phyloP scores from a whole-genome alignment of 192 early-diverging fungal genomes.

The Pilobolus umbonatus region DNA sequence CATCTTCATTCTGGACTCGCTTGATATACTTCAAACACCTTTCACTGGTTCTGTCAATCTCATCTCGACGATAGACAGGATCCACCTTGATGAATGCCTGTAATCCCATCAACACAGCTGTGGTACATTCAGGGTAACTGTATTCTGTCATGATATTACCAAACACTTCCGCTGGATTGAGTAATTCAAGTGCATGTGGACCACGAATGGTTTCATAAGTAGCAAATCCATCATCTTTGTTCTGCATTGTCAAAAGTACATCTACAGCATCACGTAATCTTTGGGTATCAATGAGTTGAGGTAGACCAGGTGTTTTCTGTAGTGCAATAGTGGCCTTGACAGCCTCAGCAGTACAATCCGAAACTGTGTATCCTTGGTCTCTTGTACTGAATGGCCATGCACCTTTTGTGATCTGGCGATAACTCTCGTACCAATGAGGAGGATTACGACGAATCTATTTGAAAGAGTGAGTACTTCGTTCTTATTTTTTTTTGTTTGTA shows the following conservation, averaged over 20 bases:
- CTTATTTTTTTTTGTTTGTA: background rate
- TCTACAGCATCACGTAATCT: constrained; percentile 86
- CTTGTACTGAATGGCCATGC: constrained; percentile 97
- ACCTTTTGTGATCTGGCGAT: constrained; percentile 81
- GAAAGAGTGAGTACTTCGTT: background rate
- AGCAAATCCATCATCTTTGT: constrained; percentile 87
- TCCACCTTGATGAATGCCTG: constrained; percentile 66
- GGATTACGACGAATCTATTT: constrained; percentile 68
- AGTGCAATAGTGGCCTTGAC: constrained; percentile 75
- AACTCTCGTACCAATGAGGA: constrained; percentile 58
- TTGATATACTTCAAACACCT: constrained; percentile 76
- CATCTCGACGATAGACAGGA: constrained; percentile 74
- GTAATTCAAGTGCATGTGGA: constrained; percentile 69
- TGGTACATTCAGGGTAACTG: constrained; percentile 96
- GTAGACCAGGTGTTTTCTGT: constrained; percentile 55
- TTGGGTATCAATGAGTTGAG: constrained; percentile 58
- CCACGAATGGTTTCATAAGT: constrained; percentile 87
- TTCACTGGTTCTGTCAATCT: constrained; percentile 59
- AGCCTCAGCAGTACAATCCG: constrained; percentile 92
- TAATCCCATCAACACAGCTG: constrained; percentile 84
- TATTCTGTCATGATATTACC: constrained; percentile 98
- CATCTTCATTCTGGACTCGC: constrained; percentile 69
- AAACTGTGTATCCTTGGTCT: constrained; percentile 92
- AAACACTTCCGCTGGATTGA: constrained; percentile 98
- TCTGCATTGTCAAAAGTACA: constrained; percentile 90